Evolutionary conservation across 345 rosid species (phyloP).

Genomic region (Combretum micranthum): DNA sequence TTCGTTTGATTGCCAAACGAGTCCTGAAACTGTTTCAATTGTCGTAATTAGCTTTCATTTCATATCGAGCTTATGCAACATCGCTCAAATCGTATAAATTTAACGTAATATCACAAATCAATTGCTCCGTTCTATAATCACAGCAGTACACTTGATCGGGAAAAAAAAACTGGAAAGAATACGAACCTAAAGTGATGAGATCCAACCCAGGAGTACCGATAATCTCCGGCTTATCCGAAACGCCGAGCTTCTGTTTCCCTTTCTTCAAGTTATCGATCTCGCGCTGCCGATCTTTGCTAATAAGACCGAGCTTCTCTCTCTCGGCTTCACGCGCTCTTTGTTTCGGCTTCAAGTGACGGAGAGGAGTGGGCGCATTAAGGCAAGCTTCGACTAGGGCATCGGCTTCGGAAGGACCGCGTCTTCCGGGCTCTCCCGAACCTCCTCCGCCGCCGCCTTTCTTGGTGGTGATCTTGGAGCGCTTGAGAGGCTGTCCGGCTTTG

Average conservation of each 20-base stretch:
- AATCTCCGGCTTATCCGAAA: conserved; percentile 50
- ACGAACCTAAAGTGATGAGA: conserved; percentile 32
- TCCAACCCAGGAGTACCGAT: conserved; percentile 77
- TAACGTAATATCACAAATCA: no score
- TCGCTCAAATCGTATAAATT: no score
- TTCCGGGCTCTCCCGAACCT: conserved; percentile 17
- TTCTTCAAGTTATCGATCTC: conserved; percentile 68
- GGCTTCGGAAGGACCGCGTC: conserved; percentile 16
- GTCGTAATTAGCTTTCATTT: no score
- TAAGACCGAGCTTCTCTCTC: conserved; percentile 66
- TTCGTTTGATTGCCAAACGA: no score
- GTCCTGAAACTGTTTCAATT: no score
- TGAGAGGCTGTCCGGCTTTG: conserved; percentile 38
- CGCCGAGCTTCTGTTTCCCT: conserved; percentile 38
- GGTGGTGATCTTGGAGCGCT: conserved; percentile 41
- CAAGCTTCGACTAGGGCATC: conserved; percentile 51
- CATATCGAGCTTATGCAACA: no score
- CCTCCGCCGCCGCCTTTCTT: conserved; percentile 38
- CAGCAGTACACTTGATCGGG: no score
- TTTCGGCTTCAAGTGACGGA: conserved; percentile 56
- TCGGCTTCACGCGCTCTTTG: conserved; percentile 61
- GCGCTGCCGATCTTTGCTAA: conserved; percentile 52
- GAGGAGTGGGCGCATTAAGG: conserved; percentile 70
- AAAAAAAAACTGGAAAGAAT: no score
- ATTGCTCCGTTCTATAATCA: no score